Percentiles rank a stretch among this genome's conserved stretches.
phyloP scores from a whole-genome alignment of 2,329 filamentous ascomycete genomes.

The Nemania serpens region DNA sequence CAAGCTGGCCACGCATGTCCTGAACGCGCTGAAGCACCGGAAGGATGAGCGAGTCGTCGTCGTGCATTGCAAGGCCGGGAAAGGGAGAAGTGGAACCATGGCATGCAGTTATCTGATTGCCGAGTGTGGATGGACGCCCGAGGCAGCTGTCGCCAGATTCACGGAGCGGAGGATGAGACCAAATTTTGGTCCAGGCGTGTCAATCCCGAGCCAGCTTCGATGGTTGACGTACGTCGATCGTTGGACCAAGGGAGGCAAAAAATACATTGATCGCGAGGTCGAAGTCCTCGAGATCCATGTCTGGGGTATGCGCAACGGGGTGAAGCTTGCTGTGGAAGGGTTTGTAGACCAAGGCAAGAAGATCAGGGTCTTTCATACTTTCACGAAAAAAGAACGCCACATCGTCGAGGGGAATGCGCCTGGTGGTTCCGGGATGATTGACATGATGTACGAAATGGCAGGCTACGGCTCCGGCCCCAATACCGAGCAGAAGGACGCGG shows the following conservation, averaged over 20 bases:
- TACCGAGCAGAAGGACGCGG: slow-evolving; percentile 43
- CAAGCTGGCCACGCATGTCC: slow-evolving; percentile 32
- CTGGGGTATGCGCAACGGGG: slow-evolving; percentile 85
- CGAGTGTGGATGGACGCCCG: slow-evolving; percentile 69
- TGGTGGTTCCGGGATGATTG: slow-evolving; percentile 53
- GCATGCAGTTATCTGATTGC: slow-evolving; percentile 89
- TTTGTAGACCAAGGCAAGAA: slow-evolving; percentile 87
- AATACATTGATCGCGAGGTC: slow-evolving; percentile 79
- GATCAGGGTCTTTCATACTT: slow-evolving; percentile 83
- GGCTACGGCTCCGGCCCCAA: slow-evolving; percentile 42
- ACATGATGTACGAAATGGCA: slow-evolving; percentile 60
- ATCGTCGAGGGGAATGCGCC: slow-evolving; percentile 65
- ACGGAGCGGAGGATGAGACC: slow-evolving; percentile 88
- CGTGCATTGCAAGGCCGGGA: slow-evolving; percentile 96
- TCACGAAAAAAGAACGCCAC: slow-evolving; percentile 72
- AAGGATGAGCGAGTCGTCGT: slow-evolving; percentile 71
- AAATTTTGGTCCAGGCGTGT: slow-evolving; percentile 85
- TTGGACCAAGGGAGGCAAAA: slow-evolving; percentile 76
- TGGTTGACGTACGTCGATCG: slow-evolving; percentile 88
- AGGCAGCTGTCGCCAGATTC: slow-evolving; percentile 60
- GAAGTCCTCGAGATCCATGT: slow-evolving; percentile 89
- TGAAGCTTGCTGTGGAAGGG: slow-evolving; percentile 84
- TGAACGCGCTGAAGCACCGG: slow-evolving; percentile 42
- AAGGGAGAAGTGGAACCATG: slow-evolving; percentile 87
- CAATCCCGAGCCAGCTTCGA: slow-evolving; percentile 88